phyloP scores from a whole-genome alignment of 129 eudicot genomes.

The Daucus carota region DH1_v3.0 NC_030381.2:46145501-46146000 shows the following conservation, averaged over 20 bases:
- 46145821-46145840: conserved; percentile 3
- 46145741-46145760: neutral
- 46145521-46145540: neutral
- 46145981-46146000: conserved; percentile 73
- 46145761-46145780: conserved; percentile 8
- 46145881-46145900: conserved; percentile 87
- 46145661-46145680: conserved; percentile 95
- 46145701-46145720: neutral
- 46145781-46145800: neutral
- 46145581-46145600: conserved; percentile 97
- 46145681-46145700: conserved; percentile 74
- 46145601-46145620: conserved; percentile 93
- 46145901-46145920: conserved; percentile 96
- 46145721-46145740: neutral
- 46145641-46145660: conserved; percentile 96
- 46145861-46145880: neutral
- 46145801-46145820: conserved; percentile 2
- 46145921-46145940: conserved; percentile 99
- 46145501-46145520: too few relatives aligned
- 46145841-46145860: neutral
- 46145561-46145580: conserved; percentile 2
- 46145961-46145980: conserved; percentile 99
- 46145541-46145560: neutral
- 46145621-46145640: conserved; percentile 95
- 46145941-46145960: conserved; percentile 92